Conservation (phyloP, 73 alveolate species). For the Paramecium biaurelia region DNA sequence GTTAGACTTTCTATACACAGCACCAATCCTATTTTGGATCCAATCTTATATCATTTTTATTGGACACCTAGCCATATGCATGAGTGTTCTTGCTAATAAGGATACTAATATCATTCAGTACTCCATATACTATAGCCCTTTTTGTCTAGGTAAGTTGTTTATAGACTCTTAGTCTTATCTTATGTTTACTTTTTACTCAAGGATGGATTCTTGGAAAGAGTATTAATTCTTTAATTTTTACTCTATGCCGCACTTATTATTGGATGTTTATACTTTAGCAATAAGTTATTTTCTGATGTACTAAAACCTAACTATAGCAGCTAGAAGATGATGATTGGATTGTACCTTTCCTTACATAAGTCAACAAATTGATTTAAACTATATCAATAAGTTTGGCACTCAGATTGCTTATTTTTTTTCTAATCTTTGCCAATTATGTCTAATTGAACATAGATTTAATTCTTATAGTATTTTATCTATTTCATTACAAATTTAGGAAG, state of each 20-base stretch:
- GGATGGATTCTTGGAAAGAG: not conserved
- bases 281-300: slow-evolving; percentile 28
- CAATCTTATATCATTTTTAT: not conserved
- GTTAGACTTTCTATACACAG: slow-evolving; percentile 48
- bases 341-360: slow-evolving; percentile 14
- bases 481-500: not conserved
- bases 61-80: not conserved
- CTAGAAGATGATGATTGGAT: slow-evolving; percentile 42
- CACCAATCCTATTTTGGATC: slow-evolving; percentile 37
- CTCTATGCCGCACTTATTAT: slow-evolving; percentile 4
- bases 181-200: not conserved
- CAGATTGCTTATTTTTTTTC: not conserved
- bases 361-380: not conserved
- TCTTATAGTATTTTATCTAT: not conserved
- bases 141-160: not conserved
- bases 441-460: not conserved
- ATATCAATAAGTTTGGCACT: not conserved
- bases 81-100: not conserved
- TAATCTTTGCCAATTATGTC: not conserved
- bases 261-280: slow-evolving; percentile 42
- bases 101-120: not conserved
- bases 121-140: not conserved
- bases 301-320: not conserved
- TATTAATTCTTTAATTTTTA: not conserved
- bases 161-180: not conserved